Evolutionary conservation across 108 stramenopile species (phyloP).

Genomic region (Conticribra weissflogii): DNA sequence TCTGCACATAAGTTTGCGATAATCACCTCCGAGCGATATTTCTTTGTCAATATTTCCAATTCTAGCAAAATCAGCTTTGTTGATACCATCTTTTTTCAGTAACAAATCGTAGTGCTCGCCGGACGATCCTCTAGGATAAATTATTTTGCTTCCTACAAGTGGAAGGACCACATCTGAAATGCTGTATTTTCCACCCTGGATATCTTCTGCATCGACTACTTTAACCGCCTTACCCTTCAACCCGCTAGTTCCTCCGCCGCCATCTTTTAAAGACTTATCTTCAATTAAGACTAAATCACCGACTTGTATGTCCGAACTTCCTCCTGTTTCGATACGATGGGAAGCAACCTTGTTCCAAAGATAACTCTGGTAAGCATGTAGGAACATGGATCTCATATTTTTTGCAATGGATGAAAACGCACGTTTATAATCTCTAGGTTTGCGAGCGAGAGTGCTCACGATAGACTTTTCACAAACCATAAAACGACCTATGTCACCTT

Average conservation of each 20-base stretch:
- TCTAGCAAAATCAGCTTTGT: conserved; percentile 48
- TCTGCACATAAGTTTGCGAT: conserved; percentile 78
- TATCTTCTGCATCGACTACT: conserved; percentile 66
- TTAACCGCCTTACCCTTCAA: conserved; percentile 61
- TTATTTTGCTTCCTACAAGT: conserved; percentile 73
- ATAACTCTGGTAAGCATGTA: conserved; percentile 90
- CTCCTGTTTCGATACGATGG: conserved; percentile 59
- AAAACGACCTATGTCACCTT: conserved; percentile 59
- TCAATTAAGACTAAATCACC: conserved; percentile 77
- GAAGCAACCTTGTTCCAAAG: conserved; percentile 84
- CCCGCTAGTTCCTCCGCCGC: conserved; percentile 49
- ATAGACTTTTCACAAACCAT: conserved; percentile 77
- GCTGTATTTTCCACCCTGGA: conserved; percentile 51
- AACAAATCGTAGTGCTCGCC: conserved; percentile 58
- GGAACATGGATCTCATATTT: conserved; percentile 86
- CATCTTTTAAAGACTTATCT: conserved; percentile 39
- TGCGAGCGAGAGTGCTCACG: conserved; percentile 58
- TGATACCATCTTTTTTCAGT: conserved; percentile 56
- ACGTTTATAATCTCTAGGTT: conserved; percentile 81
- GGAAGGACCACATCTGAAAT: conserved; percentile 89
- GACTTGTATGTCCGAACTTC: conserved; percentile 47
- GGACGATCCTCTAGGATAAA: conserved; percentile 60
- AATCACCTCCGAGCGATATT: conserved; percentile 76
- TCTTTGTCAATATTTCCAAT: conserved; percentile 56
- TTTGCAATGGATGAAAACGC: conserved; percentile 83